phyloP scores from a whole-genome alignment of 176 grass and related monocot genomes.

The Elymus sibiricus region DNA sequence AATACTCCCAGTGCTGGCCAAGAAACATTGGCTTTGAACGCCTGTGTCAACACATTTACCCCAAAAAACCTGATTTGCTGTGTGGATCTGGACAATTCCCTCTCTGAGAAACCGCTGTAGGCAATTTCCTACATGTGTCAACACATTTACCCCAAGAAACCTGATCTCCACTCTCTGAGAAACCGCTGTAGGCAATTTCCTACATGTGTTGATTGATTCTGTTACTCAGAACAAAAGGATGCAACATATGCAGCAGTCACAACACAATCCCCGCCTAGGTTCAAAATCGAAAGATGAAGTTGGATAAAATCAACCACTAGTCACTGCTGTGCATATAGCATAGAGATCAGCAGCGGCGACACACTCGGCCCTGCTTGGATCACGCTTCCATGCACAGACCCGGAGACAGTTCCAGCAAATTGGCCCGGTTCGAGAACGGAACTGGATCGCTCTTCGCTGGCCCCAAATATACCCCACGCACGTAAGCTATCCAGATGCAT shows the following conservation, averaged over 20 bases:
- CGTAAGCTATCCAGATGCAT: neutral
- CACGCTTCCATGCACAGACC: neutral
- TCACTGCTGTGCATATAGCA: no score
- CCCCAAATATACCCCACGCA: neutral
- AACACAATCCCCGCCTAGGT: no score
- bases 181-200: constrained; percentile 5
- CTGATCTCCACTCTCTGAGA: no score
- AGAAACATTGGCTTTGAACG: neutral
- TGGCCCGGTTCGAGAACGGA: neutral
- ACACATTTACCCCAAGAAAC: no score
- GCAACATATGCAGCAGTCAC: no score
- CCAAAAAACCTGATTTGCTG: neutral
- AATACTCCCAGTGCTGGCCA: neutral
- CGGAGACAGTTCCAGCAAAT: neutral
- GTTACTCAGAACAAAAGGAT: no score
- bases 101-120: no score
- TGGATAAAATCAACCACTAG: no score
- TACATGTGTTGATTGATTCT: neutral
- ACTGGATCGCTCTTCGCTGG: neutral
- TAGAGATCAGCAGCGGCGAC: neutral
- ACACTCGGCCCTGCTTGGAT: neutral
- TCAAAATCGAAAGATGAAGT: no score
- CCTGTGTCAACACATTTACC: neutral
- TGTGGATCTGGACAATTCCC: neutral
- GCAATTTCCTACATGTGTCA: neutral